Evolutionary conservation across 2,329 filamentous ascomycete genomes (phyloP).

Genomic region (Microsporum canis): DNA sequence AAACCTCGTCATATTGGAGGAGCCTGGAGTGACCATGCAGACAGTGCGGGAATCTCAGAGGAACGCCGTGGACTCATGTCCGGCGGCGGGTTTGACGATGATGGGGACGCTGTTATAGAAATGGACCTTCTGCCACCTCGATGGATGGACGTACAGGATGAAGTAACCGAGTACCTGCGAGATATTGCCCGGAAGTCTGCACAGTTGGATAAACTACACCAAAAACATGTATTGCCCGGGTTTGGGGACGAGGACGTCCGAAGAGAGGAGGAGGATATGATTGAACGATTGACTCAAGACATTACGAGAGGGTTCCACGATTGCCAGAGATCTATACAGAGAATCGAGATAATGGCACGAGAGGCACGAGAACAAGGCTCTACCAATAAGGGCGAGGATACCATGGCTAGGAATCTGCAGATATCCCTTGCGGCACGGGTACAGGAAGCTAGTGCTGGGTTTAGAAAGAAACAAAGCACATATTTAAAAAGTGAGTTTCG

Average conservation of each 20-base stretch:
- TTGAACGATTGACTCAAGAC: conserved; percentile 78
- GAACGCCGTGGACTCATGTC: conserved; percentile 78
- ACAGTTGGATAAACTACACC: conserved; percentile 80
- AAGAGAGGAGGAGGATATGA: conserved; percentile 73
- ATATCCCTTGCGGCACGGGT: conserved; percentile 78
- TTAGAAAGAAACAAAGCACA: conserved; percentile 93
- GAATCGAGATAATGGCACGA: conserved; percentile 74
- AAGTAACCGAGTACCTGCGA: conserved; percentile 71
- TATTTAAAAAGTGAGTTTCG: conserved; percentile 72
- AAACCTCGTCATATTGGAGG: conserved; percentile 58
- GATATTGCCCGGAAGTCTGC: conserved; percentile 74
- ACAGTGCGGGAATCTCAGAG: conserved; percentile 50
- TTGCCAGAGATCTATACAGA: conserved; percentile 79
- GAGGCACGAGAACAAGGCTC: conserved; percentile 58
- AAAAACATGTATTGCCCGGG: conserved; percentile 90
- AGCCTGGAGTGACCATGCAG: conserved; percentile 47
- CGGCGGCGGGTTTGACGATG: conserved; percentile 55
- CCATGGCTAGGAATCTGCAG: conserved; percentile 93
- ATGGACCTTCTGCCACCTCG: conserved; percentile 93
- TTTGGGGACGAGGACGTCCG: conserved; percentile 94
- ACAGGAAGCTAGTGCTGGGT: conserved; percentile 81
- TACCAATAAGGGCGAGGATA: conserved; percentile 66
- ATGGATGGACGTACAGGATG: conserved; percentile 91
- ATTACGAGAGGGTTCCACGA: conserved; percentile 83
- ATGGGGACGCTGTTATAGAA: conserved; percentile 91